These are phyloP conservation scores for Bathelium albidoporum DNA, from an alignment of 495 filamentous ascomycete species.

Conservation along the genomic window DNA sequence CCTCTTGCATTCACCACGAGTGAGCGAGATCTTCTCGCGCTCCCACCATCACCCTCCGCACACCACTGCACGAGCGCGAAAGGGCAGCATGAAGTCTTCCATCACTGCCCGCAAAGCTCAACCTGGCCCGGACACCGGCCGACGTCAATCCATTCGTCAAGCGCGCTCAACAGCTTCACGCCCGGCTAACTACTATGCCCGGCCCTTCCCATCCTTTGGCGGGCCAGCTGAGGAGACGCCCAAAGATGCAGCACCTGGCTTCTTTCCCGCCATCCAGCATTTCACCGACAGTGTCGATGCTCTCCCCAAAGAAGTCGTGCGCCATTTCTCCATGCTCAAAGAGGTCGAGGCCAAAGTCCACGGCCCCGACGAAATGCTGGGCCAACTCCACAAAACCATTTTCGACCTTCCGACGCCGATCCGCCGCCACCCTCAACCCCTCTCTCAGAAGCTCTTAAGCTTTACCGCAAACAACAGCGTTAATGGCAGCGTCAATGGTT, in stretches of 20 bases:
- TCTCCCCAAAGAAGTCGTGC: constrained; percentile 84
- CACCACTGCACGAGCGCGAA: not conserved
- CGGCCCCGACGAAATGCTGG: constrained; percentile 59
- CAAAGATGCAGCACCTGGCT: constrained; percentile 40
- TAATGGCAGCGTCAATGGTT: constrained; percentile 22
- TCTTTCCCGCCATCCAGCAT: constrained; percentile 88
- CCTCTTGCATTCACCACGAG: not conserved
- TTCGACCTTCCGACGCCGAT: constrained; percentile 34
- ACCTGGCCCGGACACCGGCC: not conserved
- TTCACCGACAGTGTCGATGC: constrained; percentile 90
- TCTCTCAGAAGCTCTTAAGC: constrained; percentile 12
- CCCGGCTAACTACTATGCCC: constrained; percentile 46
- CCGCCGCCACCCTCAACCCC: constrained; percentile 20
- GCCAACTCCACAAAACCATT: constrained; percentile 38
- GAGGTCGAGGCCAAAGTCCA: constrained; percentile 95
- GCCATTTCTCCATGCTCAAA: constrained; percentile 88
- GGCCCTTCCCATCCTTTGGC: constrained; percentile 40
- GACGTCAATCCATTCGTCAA: constrained; percentile 3
- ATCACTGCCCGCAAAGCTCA: not conserved
- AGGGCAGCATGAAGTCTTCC: not conserved
- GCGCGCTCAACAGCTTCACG: constrained; percentile 49
- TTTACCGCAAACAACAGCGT: constrained; percentile 21
- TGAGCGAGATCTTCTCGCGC: not conserved
- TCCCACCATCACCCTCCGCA: not conserved
- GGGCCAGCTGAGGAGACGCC: constrained; percentile 27